Conservation (phyloP, 2,329 filamentous ascomycete genomes). For the Phaeoacremonium minimum region DNA sequence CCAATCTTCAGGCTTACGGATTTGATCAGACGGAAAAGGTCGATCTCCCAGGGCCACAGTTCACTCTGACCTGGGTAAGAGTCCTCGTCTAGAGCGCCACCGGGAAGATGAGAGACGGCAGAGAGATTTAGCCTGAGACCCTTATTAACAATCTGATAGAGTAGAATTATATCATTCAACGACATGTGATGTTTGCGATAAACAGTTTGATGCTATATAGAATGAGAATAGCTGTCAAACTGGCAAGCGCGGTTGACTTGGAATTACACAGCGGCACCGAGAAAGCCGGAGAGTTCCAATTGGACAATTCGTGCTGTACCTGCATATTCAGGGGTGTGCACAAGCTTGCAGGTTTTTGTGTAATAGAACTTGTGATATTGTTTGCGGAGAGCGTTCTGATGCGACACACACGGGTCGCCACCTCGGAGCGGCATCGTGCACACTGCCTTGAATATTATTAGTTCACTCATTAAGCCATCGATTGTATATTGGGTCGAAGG, state of each 20-base stretch:
- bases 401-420: background rate
- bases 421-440: background rate
- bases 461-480: too few relatives aligned
- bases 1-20: background rate
- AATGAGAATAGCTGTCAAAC: too few relatives aligned
- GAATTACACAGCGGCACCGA: too few relatives aligned
- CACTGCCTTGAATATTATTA: too few relatives aligned
- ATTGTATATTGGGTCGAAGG: too few relatives aligned
- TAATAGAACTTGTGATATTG: background rate
- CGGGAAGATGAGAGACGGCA: background rate
- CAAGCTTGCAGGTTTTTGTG: background rate
- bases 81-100: background rate
- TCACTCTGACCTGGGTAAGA: background rate
- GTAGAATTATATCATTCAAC: too few relatives aligned
- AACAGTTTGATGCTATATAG: too few relatives aligned
- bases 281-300: too few relatives aligned
- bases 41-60: background rate
- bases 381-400: background rate
- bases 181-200: too few relatives aligned
- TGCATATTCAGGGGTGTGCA: background rate
- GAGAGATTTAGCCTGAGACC: background rate
- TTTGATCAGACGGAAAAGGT: background rate
- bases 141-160: background rate
- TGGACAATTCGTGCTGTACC: background rate
- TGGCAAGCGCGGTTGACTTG: too few relatives aligned